phyloP scores from a whole-genome alignment of 2,329 filamentous ascomycete genomes.

The Neonectria faginata region DNA sequence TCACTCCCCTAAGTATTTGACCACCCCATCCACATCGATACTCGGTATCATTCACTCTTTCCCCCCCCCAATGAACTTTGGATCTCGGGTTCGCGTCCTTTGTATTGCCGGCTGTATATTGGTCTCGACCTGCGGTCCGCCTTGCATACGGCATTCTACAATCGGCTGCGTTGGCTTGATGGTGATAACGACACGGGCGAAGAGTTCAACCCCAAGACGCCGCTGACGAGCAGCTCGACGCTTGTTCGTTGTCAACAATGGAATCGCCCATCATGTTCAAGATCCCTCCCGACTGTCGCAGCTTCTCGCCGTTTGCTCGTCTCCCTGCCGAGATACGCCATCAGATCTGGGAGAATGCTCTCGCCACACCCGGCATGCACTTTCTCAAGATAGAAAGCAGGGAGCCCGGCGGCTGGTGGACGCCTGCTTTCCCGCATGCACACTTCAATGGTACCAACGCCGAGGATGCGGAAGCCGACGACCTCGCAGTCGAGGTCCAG shows the following conservation, averaged over 20 bases:
- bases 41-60: conserved; percentile 10
- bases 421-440: conserved; percentile 10
- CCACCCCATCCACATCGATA: background rate
- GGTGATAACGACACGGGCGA: conserved; percentile 19
- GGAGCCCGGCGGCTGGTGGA: conserved; percentile 40
- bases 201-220: background rate
- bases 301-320: conserved; percentile 48
- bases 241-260: conserved; percentile 3
- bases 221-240: background rate
- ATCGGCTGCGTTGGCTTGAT: conserved; percentile 23
- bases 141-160: conserved; percentile 7
- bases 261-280: conserved; percentile 46
- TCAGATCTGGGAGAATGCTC: conserved; percentile 50
- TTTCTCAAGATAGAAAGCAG: conserved; percentile 48
- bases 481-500: conserved; percentile 41
- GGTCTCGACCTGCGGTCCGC: conserved; percentile 8
- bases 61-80: background rate
- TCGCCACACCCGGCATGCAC: conserved; percentile 51
- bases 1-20: conserved; percentile 10
- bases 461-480: conserved; percentile 36
- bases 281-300: conserved; percentile 47
- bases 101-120: conserved; percentile 1
- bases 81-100: background rate
- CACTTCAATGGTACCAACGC: conserved; percentile 18
- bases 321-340: conserved; percentile 52